A percentile compares a stretch with the other conserved stretches of the same genome.
These are phyloP conservation scores for Mortierella sp. DNA, from an alignment of 371 early-diverging fungal genomes.

Conservation along the genomic window DNA sequence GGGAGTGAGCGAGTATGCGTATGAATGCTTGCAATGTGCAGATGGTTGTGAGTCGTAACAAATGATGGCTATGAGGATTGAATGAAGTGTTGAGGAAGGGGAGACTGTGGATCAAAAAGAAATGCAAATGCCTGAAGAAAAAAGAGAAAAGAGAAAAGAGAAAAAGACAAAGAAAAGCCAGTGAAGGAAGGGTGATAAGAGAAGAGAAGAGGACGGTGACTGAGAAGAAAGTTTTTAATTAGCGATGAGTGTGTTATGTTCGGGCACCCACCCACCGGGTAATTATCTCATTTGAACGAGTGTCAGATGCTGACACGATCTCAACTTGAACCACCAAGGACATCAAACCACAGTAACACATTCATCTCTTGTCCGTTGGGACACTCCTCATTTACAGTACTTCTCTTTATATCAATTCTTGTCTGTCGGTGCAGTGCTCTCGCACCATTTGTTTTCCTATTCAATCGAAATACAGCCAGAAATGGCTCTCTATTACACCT, in stretches of 20 bases:
- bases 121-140: conserved; percentile 10
- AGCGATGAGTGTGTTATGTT: not conserved
- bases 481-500: not conserved
- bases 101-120: not conserved
- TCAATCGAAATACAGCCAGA: not conserved
- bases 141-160: not conserved
- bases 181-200: not conserved
- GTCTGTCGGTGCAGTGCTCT: conserved; percentile 3
- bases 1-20: no score
- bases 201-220: not conserved
- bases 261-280: not conserved
- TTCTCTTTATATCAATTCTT: not conserved
- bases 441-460: not conserved
- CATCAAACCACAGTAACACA: not conserved
- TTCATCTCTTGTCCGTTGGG: not conserved
- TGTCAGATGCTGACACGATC: conserved; percentile 6
- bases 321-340: not conserved
- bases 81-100: not conserved
- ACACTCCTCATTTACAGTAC: no score
- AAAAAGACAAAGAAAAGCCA: not conserved
- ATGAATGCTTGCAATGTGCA: not conserved
- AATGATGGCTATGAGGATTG: not conserved
- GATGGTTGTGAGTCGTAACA: not conserved
- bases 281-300: not conserved
- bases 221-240: not conserved